phyloP scores from a whole-genome alignment of 192 early-diverging fungal species.

The Geosiphon pyriformis region DNA sequence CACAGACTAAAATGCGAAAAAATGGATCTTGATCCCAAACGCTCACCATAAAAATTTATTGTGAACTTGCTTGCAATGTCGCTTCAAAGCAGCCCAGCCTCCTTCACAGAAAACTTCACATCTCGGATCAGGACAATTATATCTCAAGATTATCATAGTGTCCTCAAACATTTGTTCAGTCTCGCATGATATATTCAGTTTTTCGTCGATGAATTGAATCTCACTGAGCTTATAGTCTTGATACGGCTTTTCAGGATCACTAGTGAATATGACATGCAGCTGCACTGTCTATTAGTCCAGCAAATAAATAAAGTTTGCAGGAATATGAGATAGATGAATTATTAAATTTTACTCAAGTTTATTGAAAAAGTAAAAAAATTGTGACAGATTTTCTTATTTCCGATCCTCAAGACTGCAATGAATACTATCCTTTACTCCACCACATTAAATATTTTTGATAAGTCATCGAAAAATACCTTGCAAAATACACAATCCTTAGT shows the following conservation, averaged over 20 bases:
- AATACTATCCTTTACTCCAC: too few species aligned
- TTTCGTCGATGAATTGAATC: slow-evolving; percentile 59
- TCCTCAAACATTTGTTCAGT: slow-evolving; percentile 68
- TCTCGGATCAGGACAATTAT: slow-evolving; percentile 81
- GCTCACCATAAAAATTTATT: slow-evolving; percentile 68
- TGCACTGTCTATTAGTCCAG: slow-evolving; percentile 63
- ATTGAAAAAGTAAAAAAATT: slow-evolving; percentile 18
- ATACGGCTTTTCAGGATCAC: slow-evolving; percentile 50
- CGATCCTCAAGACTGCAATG: too few species aligned
- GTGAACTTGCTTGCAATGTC: slow-evolving; percentile 76
- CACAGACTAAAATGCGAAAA: not conserved
- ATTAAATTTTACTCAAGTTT: not conserved
- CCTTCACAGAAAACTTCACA: slow-evolving; percentile 70
- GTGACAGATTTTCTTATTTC: not conserved
- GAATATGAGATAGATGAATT: not conserved
- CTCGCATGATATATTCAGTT: slow-evolving; percentile 72
- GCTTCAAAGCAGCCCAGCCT: slow-evolving; percentile 82
- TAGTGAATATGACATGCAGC: slow-evolving; percentile 71
- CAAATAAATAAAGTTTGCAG: not conserved
- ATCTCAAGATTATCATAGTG: slow-evolving; percentile 63
- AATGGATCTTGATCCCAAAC: not conserved
- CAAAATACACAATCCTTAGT: slow-evolving; percentile 82
- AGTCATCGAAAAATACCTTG: slow-evolving; percentile 57
- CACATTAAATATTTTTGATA: too few species aligned
- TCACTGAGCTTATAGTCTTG: slow-evolving; percentile 45